Evolutionary conservation across 2,329 filamentous ascomycete species (phyloP).

Genomic region (Penicillium sclerotigenum): DNA sequence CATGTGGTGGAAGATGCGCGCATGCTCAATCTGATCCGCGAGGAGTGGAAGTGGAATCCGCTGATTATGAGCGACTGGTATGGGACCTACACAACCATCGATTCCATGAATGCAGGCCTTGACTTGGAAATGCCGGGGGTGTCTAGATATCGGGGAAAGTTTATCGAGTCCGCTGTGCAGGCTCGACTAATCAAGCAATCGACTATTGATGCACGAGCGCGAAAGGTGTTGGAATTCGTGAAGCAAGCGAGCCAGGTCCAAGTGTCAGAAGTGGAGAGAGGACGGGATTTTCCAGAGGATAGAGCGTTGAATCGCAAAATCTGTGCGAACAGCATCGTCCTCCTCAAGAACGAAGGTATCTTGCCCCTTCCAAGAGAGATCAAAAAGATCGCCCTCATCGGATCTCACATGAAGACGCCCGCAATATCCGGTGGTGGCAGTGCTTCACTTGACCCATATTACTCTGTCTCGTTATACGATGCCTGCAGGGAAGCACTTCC

Average conservation of each 20-base stretch:
- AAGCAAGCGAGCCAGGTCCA: slow-evolving; percentile 19
- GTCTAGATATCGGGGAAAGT: slow-evolving; percentile 34
- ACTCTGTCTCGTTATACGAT: slow-evolving; percentile 33
- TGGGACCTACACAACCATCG: slow-evolving; percentile 21
- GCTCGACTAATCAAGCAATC: slow-evolving; percentile 28
- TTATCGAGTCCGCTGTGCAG: slow-evolving; percentile 25
- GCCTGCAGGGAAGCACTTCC: slow-evolving; percentile 24
- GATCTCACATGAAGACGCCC: slow-evolving; percentile 34
- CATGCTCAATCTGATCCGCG: slow-evolving; percentile 31
- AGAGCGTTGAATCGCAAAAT: slow-evolving; percentile 16
- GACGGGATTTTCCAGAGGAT: slow-evolving; percentile 16
- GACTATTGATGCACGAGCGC: slow-evolving; percentile 28
- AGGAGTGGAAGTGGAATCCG: slow-evolving; percentile 35
- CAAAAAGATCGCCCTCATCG: slow-evolving; percentile 26
- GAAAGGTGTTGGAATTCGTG: slow-evolving; percentile 34
- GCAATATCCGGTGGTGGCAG: slow-evolving; percentile 36
- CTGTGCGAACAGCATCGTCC: slow-evolving; percentile 18
- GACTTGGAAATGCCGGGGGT: slow-evolving; percentile 30
- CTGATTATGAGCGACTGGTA: slow-evolving; percentile 36
- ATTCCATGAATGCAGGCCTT: slow-evolving; percentile 23
- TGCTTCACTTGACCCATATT: slow-evolving; percentile 35
- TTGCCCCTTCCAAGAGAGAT: slow-evolving; percentile 20
- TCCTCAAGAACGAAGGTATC: slow-evolving; percentile 21
- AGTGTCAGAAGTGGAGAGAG: slow-evolving; percentile 11
- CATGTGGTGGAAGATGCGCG: slow-evolving; percentile 30